phyloP scores from a whole-genome alignment of 2,329 filamentous ascomycete genomes.

The Monilinia aucupariae region DNA sequence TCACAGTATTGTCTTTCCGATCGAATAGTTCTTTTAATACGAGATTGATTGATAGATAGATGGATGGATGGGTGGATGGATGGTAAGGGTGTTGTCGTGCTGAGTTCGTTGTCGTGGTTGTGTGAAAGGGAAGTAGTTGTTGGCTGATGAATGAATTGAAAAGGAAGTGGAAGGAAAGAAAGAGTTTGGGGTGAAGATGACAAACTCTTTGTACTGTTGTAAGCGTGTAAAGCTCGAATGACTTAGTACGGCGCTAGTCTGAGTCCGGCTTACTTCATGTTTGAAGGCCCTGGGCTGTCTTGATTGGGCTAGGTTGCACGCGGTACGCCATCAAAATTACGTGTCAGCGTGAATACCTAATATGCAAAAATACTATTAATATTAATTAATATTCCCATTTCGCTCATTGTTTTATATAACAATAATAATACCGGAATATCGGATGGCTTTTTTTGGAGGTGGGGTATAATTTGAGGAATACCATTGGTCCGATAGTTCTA shows the following conservation, averaged over 20 bases:
- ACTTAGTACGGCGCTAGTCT: not conserved
- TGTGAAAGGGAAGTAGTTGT: conserved; percentile 1
- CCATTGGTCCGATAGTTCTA: too few species aligned
- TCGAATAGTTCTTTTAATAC: not conserved
- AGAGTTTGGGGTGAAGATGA: conserved; percentile 5
- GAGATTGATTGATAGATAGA: not conserved
- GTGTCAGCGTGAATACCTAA: too few species aligned
- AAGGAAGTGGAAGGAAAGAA: conserved; percentile 5
- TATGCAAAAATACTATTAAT: too few species aligned
- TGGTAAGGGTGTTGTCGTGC: not conserved
- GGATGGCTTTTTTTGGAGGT: too few species aligned
- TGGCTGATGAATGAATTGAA: not conserved
- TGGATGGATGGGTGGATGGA: too few species aligned
- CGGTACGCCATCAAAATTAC: too few species aligned
- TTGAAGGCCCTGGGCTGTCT: not conserved
- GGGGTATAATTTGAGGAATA: too few species aligned
- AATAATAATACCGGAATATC: too few species aligned
- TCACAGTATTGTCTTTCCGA: not conserved
- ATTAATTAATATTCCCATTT: too few species aligned
- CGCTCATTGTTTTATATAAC: too few species aligned
- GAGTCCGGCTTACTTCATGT: not conserved
- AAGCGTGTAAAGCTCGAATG: not conserved
- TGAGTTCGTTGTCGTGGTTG: not conserved
- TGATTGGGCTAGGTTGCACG: too few species aligned
- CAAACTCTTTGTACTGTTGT: conserved; percentile 5